Evolutionary conservation across 345 rosid species (phyloP), one percentile per base, ranked within the genome.

Genomic region (Eucalyptus polyanthemos): DNA sequence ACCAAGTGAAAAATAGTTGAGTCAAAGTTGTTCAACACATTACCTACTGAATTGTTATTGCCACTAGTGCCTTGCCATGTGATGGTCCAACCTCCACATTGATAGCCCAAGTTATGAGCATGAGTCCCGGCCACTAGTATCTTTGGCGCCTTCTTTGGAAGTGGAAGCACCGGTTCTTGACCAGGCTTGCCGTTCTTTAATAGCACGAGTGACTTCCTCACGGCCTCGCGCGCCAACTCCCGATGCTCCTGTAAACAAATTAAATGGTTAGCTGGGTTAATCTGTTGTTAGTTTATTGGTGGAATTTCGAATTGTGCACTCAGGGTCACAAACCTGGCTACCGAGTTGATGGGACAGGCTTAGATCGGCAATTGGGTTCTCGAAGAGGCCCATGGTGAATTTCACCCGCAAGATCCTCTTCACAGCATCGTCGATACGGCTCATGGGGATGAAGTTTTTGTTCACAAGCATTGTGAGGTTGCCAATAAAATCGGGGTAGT

Each of bases 81-180:
- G 83, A 96, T 93, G 1, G 99, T 95, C 99, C 99, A 97, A 45
- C 97, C 99, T 6, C 98, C 99, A 62, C 99, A 95, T 89, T 97
- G 99, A 86, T 94, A 90, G 51, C 99, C 99, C 89, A 97, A 91
- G 88, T 97, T 92, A 88, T 95, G 91, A 15, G 98, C 98, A 49
- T 96, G 99, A 69, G 94, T 94, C 53, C 99, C 98, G 6, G 97
- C 96, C 31, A 97, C 99, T 14, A 97, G 93, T 65, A 97, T 93
- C 92, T 91, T 96, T 1, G 90, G 34, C 19, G 93, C 89, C 29
- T 93, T 95, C 93, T 95, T 97, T n/a, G 94, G 92, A 58, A 97
- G 95, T 24, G 98, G 99, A 44, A 97, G 93, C 88, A 94, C 25
- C 2, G 97, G 93, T 25, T 65, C 47, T 86, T 89, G 92, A 5